A percentile compares a stretch with the other conserved stretches of the same genome.
These are phyloP conservation scores for Sphaerosporella brunnea DNA, from an alignment of 495 filamentous ascomycete species.

Conservation along the genomic window DNA sequence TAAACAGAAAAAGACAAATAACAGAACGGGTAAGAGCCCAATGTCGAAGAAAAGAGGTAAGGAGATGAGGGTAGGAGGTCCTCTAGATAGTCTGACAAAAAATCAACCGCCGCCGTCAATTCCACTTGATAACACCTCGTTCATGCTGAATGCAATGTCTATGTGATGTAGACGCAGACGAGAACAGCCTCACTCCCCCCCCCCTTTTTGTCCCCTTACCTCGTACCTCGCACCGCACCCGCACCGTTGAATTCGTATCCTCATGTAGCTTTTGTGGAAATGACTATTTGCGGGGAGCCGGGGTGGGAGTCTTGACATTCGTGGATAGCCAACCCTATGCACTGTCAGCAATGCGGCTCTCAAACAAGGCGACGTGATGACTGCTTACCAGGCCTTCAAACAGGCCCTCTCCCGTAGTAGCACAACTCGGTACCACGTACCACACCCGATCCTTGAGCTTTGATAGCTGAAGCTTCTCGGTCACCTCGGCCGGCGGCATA, in stretches of 20 bases:
- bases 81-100: too few relatives aligned
- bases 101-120: too few relatives aligned
- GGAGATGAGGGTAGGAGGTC: too few relatives aligned
- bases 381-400: slow-evolving; percentile 70
- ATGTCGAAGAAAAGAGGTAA: too few relatives aligned
- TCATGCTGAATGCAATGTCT: background rate
- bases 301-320: slow-evolving; percentile 65
- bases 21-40: too few relatives aligned
- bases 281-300: slow-evolving; percentile 29
- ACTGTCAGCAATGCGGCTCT: too few relatives aligned
- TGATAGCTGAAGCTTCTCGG: slow-evolving; percentile 62
- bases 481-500: slow-evolving; percentile 72
- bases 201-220: background rate
- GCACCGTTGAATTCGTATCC: slow-evolving; percentile 2
- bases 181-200: background rate
- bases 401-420: slow-evolving; percentile 81
- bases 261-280: slow-evolving; percentile 7
- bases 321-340: slow-evolving; percentile 75
- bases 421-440: slow-evolving; percentile 92
- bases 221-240: background rate
- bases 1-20: too few relatives aligned
- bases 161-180: background rate
- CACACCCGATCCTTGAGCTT: slow-evolving; percentile 82
- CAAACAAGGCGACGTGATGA: too few relatives aligned
- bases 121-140: too few relatives aligned